phyloP scores from a whole-genome alignment of 106 monocot genomes.

The Gastrodia elata region DNA sequence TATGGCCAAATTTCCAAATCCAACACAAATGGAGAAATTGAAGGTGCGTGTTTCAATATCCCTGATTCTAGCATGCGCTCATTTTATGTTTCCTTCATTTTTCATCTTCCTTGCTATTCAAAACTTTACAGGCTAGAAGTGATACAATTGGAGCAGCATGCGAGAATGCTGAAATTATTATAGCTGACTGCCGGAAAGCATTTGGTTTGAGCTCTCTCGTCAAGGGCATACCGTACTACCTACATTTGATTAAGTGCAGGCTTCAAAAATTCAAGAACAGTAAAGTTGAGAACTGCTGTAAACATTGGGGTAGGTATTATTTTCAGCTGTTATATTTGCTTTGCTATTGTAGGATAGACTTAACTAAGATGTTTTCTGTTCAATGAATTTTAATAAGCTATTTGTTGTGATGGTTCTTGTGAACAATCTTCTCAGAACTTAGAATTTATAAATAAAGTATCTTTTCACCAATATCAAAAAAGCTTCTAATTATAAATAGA shows the following conservation, averaged over 20 bases:
- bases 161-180: conserved; percentile 89
- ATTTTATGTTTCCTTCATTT: neutral
- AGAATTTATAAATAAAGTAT: too few species aligned
- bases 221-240: conserved; percentile 57
- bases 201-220: conserved; percentile 80
- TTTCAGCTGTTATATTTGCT: neutral
- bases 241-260: conserved; percentile 76
- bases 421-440: conserved; percentile 44
- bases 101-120: neutral
- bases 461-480: too few species aligned
- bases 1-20: conserved; percentile 61
- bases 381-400: neutral
- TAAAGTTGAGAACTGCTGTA: conserved; percentile 73
- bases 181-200: conserved; percentile 74
- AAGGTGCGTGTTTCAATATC: conserved; percentile 32
- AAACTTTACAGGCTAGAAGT: conserved; percentile 65
- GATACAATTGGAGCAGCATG: conserved; percentile 84
- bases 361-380: neutral
- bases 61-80: neutral
- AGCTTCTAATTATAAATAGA: too few species aligned
- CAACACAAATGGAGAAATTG: conserved; percentile 84
- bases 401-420: neutral
- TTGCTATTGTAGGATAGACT: neutral
- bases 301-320: conserved; percentile 94
- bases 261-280: conserved; percentile 94